These are phyloP conservation scores for Rhipidocladum racemiflorum DNA, from an alignment of 176 grass and related monocot species.

Conservation along the genomic window DNA sequence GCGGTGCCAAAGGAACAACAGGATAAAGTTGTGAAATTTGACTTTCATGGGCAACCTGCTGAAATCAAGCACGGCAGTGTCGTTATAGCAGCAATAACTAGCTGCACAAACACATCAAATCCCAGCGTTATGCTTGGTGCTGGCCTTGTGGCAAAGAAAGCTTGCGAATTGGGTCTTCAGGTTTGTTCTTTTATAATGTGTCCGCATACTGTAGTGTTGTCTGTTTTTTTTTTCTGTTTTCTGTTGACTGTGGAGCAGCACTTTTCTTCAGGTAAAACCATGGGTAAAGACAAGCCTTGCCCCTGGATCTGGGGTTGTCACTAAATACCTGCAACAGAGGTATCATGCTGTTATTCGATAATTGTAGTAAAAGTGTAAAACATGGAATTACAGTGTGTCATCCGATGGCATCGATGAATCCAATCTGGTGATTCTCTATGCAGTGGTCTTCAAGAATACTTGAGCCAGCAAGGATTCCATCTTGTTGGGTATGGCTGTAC, in stretches of 20 bases:
- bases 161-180: conserved; percentile 71
- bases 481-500: conserved; percentile 92
- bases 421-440: conserved; percentile 5
- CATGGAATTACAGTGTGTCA: not conserved
- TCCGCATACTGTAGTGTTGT: not conserved
- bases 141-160: conserved; percentile 92
- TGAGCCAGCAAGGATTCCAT: conserved; percentile 86
- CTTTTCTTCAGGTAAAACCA: conserved; percentile 76
- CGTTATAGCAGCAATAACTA: conserved; percentile 96
- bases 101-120: conserved; percentile 96
- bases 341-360: conserved; percentile 22
- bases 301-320: conserved; percentile 93
- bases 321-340: conserved; percentile 92
- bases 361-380: conserved; percentile 19
- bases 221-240: conserved; percentile 23
- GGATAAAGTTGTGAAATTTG: conserved; percentile 65
- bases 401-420: not conserved
- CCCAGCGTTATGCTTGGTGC: conserved; percentile 96
- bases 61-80: conserved; percentile 84
- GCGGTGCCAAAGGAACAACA: conserved; percentile 72
- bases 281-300: conserved; percentile 97
- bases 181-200: conserved; percentile 31
- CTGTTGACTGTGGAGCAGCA: not conserved
- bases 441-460: conserved; percentile 82
- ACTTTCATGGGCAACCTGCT: conserved; percentile 73